These are phyloP conservation scores for Canariomyces notabilis DNA, from an alignment of 2,329 filamentous ascomycete genomes.

Conservation along the genomic window DNA sequence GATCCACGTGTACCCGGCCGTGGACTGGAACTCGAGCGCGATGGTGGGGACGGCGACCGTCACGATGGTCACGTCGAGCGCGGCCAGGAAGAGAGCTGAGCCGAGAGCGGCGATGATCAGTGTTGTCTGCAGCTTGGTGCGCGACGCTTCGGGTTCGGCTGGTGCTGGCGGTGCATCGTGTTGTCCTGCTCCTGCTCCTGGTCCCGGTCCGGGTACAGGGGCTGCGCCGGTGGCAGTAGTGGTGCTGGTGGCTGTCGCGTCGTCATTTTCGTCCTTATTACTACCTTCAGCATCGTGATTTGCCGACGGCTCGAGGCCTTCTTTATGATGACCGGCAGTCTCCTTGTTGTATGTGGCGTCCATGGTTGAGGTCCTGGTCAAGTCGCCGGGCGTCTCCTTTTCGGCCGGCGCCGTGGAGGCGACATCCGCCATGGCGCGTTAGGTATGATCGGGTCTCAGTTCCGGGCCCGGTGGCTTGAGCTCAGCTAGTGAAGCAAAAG, in stretches of 20 bases:
- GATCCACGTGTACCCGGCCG: constrained; percentile 71
- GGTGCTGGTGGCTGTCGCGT: no score
- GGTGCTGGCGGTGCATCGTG: background rate
- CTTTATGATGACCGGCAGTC: background rate
- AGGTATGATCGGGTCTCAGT: background rate
- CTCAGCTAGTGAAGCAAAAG: no score
- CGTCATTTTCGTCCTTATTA: constrained; percentile 3
- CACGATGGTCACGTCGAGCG: constrained; percentile 53
- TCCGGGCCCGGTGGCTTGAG: no score
- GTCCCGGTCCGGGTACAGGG: no score
- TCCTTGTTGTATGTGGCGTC: no score
- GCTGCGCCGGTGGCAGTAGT: background rate
- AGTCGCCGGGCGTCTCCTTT: background rate
- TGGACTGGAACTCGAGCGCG: constrained; percentile 52
- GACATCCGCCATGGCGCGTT: background rate
- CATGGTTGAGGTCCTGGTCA: background rate
- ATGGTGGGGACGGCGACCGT: constrained; percentile 60
- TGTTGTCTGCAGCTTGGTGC: constrained; percentile 29
- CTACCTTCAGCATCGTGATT: no score
- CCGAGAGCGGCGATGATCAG: constrained; percentile 37
- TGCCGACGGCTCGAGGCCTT: background rate
- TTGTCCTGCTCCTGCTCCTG: no score
- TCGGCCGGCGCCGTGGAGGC: background rate
- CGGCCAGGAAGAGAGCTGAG: constrained; percentile 39
- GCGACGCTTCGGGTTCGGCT: constrained; percentile 25